Evolutionary conservation across 148 eudicot species (phyloP), one percentile per base, ranked within the genome.

Genomic region (Gaultheria prostrata): DNA sequence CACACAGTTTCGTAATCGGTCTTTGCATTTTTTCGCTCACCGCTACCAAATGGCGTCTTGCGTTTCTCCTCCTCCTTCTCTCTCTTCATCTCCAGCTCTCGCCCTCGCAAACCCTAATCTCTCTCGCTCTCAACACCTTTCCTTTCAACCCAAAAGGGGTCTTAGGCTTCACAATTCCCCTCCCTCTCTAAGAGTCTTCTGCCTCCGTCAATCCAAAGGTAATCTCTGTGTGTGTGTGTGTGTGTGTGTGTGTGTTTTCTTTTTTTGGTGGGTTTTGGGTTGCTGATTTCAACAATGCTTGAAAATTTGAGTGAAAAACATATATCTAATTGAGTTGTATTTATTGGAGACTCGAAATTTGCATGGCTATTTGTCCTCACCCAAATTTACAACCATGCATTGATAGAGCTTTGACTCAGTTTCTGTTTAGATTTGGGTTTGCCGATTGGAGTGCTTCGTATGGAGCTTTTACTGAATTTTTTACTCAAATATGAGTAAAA

Each of bases 161-260:
- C 4, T 79, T 30, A 46, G 57, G 82, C 61, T 81, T 30, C 79
- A 49, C 28, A 86, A 13, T 53, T 70, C 88, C 56, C 70, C 56
- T 17, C 77, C 72, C 50, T n/a, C 45, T 28, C 33, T 80, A 0
- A 80, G 71, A 8, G 88, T 88, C 57, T 49, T 69, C 77, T 82
- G 88, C 81, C 79, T 84, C 76, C 82, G 82, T 24, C 80, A 86
- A 50, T 49, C 78, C 43, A 79, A 80, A 79, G 88, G 90, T 88
- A 80, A 76, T 14, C 79, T n/a, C 33, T 81, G 20, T 8, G n/a
- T n/a, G n/a, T n/a, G n/a, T 39, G 43, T 39, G 43, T 39, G 45
- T 21, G 13, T 46, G 30, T 32, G 43, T 50, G 9, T 77, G 14
- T 53, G 46, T 10, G 0, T 53, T 12, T 7, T 24, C 4, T 21